Percentiles rank a stretch among this genome's conserved stretches.
These are phyloP conservation scores for Saitozyma sp. DNA, from an alignment of 768 basidiomycete species.

Conservation along the genomic window DNA sequence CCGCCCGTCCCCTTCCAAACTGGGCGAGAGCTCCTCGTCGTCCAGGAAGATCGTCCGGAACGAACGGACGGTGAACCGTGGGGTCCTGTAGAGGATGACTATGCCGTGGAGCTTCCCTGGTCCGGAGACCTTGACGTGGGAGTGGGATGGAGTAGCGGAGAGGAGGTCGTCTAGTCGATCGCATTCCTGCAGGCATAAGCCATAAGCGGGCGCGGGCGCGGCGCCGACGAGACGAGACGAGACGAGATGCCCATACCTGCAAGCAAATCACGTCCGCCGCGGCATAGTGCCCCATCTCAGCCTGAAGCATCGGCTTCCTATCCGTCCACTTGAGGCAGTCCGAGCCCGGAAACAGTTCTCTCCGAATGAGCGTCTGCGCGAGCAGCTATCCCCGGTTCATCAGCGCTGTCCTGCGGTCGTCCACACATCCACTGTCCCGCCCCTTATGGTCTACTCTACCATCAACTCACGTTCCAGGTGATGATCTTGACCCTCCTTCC, in stretches of 20 bases:
- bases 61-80: slow-evolving; percentile 58
- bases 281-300: slow-evolving; percentile 67
- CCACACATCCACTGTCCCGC: not conserved
- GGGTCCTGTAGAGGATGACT: slow-evolving; percentile 70
- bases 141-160: slow-evolving; percentile 67
- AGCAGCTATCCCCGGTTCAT: slow-evolving; percentile 28
- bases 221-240: not conserved
- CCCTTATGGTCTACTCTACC: not conserved
- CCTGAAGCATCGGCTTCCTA: slow-evolving; percentile 71
- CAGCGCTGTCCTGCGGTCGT: not conserved
- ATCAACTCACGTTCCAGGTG: slow-evolving; percentile 48
- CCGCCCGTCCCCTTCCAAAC: slow-evolving; percentile 57
- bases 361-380: slow-evolving; percentile 49
- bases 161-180: slow-evolving; percentile 74
- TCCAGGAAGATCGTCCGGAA: slow-evolving; percentile 69
- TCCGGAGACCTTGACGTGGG: slow-evolving; percentile 66
- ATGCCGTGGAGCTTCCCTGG: slow-evolving; percentile 80
- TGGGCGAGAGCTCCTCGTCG: slow-evolving; percentile 58
- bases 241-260: slow-evolving; percentile 60
- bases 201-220: not conserved
- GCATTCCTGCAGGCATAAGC: slow-evolving; percentile 66
- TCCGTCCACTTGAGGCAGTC: slow-evolving; percentile 75
- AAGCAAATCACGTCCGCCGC: slow-evolving; percentile 81
- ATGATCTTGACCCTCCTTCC: slow-evolving; percentile 30
- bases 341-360: slow-evolving; percentile 51